phyloP scores from a whole-genome alignment of 257 asterid species.

The Linaria vulgaris region DNA sequence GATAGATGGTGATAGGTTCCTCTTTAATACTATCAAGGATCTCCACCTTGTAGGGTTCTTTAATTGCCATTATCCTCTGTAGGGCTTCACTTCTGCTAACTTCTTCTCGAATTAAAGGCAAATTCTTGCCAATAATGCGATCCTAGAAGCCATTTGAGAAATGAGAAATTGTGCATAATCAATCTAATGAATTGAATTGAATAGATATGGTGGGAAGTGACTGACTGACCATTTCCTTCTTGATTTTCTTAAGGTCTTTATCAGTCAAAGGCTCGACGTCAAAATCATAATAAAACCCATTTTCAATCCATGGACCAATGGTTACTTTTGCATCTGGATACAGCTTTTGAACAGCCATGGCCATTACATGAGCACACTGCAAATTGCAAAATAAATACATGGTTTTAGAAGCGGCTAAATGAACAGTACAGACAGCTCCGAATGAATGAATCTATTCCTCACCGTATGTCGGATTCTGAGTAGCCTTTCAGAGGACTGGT shows the following conservation, averaged over 20 bases:
- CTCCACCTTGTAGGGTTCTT: slow-evolving; percentile 93
- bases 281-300: slow-evolving; percentile 92
- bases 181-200: no score
- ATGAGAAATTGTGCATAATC: slow-evolving; percentile 29
- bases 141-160: slow-evolving; percentile 68
- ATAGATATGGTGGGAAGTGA: neutral
- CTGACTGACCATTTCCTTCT: slow-evolving; percentile 89
- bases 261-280: slow-evolving; percentile 94
- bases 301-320: slow-evolving; percentile 95
- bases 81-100: slow-evolving; percentile 87
- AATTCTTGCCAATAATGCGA: slow-evolving; percentile 69
- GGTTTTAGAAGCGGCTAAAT: no score
- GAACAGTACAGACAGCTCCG: no score
- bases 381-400: no score
- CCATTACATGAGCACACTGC: slow-evolving; percentile 99
- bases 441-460: no score
- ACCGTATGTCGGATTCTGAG: slow-evolving; percentile 93
- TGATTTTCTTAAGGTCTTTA: slow-evolving; percentile 82
- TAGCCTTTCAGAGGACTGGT: slow-evolving; percentile 69
- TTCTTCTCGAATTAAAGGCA: slow-evolving; percentile 89
- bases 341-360: slow-evolving; percentile 98
- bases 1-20: slow-evolving; percentile 89
- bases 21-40: slow-evolving; percentile 81
- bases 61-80: slow-evolving; percentile 64
- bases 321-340: slow-evolving; percentile 93